These are phyloP conservation scores for Crithidia expoeki DNA, from an alignment of 208 protist species.

Conservation along the genomic window DNA sequence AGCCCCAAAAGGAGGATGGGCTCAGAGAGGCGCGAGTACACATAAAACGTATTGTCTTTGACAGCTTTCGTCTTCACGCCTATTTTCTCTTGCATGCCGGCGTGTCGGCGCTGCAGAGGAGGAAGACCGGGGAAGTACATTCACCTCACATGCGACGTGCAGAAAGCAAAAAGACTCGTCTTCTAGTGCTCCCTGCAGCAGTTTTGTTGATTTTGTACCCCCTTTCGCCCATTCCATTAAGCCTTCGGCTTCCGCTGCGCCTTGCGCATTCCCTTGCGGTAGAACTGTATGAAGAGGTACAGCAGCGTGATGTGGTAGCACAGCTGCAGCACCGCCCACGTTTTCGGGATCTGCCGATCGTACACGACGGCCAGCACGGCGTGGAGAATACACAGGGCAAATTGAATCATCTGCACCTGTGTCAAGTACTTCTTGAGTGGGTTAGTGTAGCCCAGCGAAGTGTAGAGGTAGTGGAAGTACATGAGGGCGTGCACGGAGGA, in stretches of 20 bases:
- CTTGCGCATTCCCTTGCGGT: slow-evolving; percentile 43
- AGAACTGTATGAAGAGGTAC: slow-evolving; percentile 85
- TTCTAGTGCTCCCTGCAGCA: no score
- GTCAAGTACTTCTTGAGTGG: slow-evolving; percentile 88
- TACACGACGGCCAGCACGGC: slow-evolving; percentile 64
- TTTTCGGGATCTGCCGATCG: slow-evolving; percentile 62
- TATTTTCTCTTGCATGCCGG: no score
- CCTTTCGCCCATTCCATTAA: neutral
- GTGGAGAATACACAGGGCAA: slow-evolving; percentile 84
- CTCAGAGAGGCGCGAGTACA: no score
- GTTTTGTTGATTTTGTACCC: neutral
- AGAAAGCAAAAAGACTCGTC: no score
- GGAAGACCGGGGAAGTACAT: no score
- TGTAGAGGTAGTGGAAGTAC: slow-evolving; percentile 93
- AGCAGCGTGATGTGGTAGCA: slow-evolving; percentile 87
- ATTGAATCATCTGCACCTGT: slow-evolving; percentile 88
- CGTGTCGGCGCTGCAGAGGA: no score
- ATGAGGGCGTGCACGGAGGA: slow-evolving; percentile 88
- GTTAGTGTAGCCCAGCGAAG: slow-evolving; percentile 84
- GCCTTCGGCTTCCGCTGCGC: slow-evolving; percentile 26
- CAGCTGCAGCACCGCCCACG: slow-evolving; percentile 74
- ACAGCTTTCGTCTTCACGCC: no score
- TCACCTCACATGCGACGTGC: no score
- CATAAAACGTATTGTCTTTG: no score
- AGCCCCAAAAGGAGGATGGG: no score